A percentile compares a stretch with the other conserved stretches of the same genome.
Conservation (phyloP, 345 rosid species). For the Cochlearia excelsa region DNA sequence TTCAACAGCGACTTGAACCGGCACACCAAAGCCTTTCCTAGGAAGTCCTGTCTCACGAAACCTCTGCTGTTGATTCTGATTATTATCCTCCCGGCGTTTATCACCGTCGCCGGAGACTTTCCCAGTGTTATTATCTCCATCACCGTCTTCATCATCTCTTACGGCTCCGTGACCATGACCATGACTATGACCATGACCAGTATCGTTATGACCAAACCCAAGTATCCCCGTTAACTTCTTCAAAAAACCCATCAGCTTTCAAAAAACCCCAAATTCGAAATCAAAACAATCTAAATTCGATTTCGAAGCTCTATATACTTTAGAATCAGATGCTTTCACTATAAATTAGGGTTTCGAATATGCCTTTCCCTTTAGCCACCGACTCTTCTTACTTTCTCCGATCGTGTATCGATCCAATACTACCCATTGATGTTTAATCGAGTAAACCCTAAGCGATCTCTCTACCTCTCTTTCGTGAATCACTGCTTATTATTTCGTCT, state of each 20-base stretch:
- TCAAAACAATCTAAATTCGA: slow-evolving; percentile 11
- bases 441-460: no score
- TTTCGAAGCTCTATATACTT: background rate
- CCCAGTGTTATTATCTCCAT: slow-evolving; percentile 18
- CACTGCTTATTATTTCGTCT: no score
- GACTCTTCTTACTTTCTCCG: background rate
- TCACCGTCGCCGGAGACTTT: slow-evolving; percentile 20
- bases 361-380: slow-evolving; percentile 18
- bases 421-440: background rate
- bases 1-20: slow-evolving; percentile 73
- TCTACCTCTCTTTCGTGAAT: no score
- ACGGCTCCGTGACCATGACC: slow-evolving; percentile 37
- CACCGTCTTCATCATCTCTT: slow-evolving; percentile 42
- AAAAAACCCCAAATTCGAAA: background rate
- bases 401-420: slow-evolving; percentile 18
- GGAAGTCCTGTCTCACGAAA: slow-evolving; percentile 69
- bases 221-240: slow-evolving; percentile 79
- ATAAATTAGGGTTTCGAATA: slow-evolving; percentile 35
- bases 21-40: slow-evolving; percentile 75
- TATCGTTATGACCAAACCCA: slow-evolving; percentile 69
- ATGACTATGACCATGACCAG: slow-evolving; percentile 41
- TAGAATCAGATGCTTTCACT: slow-evolving; percentile 13
- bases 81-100: slow-evolving; percentile 14
- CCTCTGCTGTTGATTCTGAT: slow-evolving; percentile 21
- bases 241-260: slow-evolving; percentile 62